Percentiles rank a stretch among this genome's conserved stretches.
These are phyloP conservation scores for Fusarium buxicola DNA, from an alignment of 2,329 filamentous ascomycete genomes.

Conservation along the genomic window DNA sequence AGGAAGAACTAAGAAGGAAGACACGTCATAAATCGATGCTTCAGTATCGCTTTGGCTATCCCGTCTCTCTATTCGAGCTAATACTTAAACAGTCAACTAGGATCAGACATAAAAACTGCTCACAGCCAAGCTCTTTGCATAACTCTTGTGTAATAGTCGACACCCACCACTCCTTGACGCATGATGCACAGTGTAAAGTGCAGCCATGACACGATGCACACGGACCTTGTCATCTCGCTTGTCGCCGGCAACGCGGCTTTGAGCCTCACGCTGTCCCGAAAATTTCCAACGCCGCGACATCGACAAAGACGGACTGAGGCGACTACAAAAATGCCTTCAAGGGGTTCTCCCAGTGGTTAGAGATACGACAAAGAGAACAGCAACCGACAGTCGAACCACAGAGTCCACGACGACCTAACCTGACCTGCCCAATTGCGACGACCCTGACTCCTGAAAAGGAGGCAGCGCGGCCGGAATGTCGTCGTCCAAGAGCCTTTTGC, in stretches of 20 bases:
- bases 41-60: too few species aligned
- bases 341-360: constrained; percentile 34
- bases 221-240: constrained; percentile 42
- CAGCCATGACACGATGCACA: constrained; percentile 32
- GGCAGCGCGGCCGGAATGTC: constrained; percentile 41
- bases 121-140: too few species aligned
- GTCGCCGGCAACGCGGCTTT: constrained; percentile 39
- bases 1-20: too few species aligned
- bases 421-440: constrained; percentile 45
- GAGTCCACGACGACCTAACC: constrained; percentile 38
- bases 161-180: constrained; percentile 3
- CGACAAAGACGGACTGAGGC: constrained; percentile 22
- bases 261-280: constrained; percentile 36
- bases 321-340: constrained; percentile 46
- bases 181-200: constrained; percentile 32
- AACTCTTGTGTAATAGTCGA: too few species aligned
- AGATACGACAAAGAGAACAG: constrained; percentile 19
- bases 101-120: too few species aligned
- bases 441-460: constrained; percentile 28
- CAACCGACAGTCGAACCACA: constrained; percentile 23
- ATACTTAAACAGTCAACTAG: too few species aligned
- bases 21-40: too few species aligned
- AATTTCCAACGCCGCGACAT: constrained; percentile 37
- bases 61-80: too few species aligned
- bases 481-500: constrained; percentile 46